Base-by-base conservation (phyloP, 164 flowering plant genomes). In the Platanus orientalis region DNA sequence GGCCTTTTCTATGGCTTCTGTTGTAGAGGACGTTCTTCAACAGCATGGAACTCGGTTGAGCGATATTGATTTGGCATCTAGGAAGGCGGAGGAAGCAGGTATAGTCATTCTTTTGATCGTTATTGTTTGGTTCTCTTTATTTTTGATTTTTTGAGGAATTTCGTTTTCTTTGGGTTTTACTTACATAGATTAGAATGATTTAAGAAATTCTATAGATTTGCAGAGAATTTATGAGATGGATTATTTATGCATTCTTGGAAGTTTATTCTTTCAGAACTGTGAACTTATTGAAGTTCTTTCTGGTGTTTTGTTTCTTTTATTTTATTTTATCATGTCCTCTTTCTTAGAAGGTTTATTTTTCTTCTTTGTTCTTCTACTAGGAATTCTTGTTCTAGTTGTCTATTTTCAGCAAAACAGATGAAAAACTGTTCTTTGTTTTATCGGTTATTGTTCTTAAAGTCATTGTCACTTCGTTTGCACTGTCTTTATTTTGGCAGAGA, bases 11-110 rank as follows among this genome's bases (percentile, higher is more conserved):
- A 73, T 83, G 62, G 77, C 70, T 54, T 76, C 89, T 12, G 64
- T 86, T 28, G 79, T 90, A 63, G 92, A 87, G 66, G 90, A 87
- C 56, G 86, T 84, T 71, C 79, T 87, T 68, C 81, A 79, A 45
- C 76, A 82, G 54, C 83, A 83, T 25, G 80, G 78, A 2, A 68
- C 67, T 51, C 71, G 81, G 44, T 66, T 66, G 32, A 64, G 77
- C 27, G 82, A 79, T 27, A 27, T 71, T 10, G 75, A 79, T 66
- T 75, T 81, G 64, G 82, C 82, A 26, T 81, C 91, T 3, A 71
- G 92, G 51, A 84, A 75, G 62, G 81, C 84, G 2, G 85, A 87
- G 42, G 90, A 87, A 79, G 79, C 87, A 72, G 77, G 96, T 90
- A 78, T 40, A 80, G 51, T 39, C 40, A 0, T 39, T 19, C 21